Base-by-base conservation (phyloP, 306 rosid species). In the Acacia crassicarpa region DNA sequence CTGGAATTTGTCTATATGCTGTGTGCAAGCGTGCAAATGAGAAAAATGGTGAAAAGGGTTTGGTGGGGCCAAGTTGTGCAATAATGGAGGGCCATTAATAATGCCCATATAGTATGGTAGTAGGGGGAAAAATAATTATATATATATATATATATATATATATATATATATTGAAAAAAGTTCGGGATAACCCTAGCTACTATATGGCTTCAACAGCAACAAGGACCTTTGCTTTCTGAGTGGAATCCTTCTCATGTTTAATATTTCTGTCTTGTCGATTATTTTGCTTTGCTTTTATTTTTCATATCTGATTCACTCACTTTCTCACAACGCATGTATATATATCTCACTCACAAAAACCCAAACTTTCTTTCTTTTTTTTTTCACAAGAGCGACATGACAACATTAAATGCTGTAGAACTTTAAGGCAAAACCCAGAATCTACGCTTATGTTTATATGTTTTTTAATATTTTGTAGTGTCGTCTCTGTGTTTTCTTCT, bases 391-490 rank as follows among this genome's bases (percentile, higher is more conserved):
- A 16, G 58, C 22, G 71, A 66, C 71, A 17, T 66, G 45, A 41
- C 48, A 86, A 81, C 85, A 82, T 71, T 45, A 73, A 66, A 67
- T 7, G 48, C 67, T 62, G 68, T 72, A n/a, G 76, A 78, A 83
- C 72, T 43, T 5, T 15, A 13, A 16, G 78, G 80, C 84, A 80
- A 76, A 61, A 40, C 72, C 87, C 87, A 84, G 85, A 81, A 82
- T 90, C 89, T 87, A 0, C 85, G 1, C 86, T 87, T 87, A 56
- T 79, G 20, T 63, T 38, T 63, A 5, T 62, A 13, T 62, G 38
- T 58, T 58, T n/a, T 58, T 58, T n/a, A 9, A n/a, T 30, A 63
- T 30, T 2, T 61, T 61, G 20, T 44, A 74, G 56, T 73, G 65
- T 81, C 33, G 58, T 81, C 33, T 49, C 44, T 53, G 27, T 75